A percentile compares a stretch with the other conserved stretches of the same genome.
Conservation (phyloP, 177 flowering plant species). For the Vitis hybrid region DNA sequence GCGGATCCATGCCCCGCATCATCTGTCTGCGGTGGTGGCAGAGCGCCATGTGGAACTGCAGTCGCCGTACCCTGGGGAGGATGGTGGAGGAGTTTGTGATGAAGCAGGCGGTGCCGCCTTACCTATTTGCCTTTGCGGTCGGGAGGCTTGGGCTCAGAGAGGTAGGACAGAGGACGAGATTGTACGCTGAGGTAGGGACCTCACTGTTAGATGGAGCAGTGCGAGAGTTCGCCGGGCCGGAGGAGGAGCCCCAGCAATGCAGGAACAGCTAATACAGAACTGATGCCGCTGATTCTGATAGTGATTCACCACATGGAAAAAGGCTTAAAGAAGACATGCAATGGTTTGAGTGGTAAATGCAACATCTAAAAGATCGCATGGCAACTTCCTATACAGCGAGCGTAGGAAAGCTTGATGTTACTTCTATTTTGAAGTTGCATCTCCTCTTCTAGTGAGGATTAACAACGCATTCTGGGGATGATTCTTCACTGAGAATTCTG, state of each 20-base stretch:
- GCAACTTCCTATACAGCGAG: too few species aligned
- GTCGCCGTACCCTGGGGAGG: slow-evolving; percentile 48
- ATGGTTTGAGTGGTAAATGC: too few species aligned
- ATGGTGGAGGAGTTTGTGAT: slow-evolving; percentile 88
- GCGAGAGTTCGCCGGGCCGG: slow-evolving; percentile 81
- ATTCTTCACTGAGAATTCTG: too few species aligned
- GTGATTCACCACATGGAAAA: too few species aligned
- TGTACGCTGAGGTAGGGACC: slow-evolving; percentile 63
- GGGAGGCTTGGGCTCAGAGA: slow-evolving; percentile 75
- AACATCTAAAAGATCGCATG: too few species aligned
- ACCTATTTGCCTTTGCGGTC: slow-evolving; percentile 88
- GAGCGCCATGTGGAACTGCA: slow-evolving; percentile 68
- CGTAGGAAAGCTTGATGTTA: too few species aligned
- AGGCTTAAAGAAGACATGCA: too few species aligned
- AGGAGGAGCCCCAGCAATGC: slow-evolving; percentile 32
- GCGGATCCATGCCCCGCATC: slow-evolving; percentile 57
- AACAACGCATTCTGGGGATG: too few species aligned
- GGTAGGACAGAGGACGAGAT: slow-evolving; percentile 88
- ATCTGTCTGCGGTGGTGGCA: slow-evolving; percentile 78
- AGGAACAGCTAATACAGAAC: too few species aligned
- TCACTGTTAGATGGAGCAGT: slow-evolving; percentile 72
- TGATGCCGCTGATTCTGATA: too few species aligned
- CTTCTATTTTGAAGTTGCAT: too few species aligned
- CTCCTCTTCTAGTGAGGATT: too few species aligned
- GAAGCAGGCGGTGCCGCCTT: slow-evolving; percentile 92